These are phyloP conservation scores for Tetrahymena thermophila DNA, from an alignment of 73 alveolate species.

Conservation along the genomic window DNA sequence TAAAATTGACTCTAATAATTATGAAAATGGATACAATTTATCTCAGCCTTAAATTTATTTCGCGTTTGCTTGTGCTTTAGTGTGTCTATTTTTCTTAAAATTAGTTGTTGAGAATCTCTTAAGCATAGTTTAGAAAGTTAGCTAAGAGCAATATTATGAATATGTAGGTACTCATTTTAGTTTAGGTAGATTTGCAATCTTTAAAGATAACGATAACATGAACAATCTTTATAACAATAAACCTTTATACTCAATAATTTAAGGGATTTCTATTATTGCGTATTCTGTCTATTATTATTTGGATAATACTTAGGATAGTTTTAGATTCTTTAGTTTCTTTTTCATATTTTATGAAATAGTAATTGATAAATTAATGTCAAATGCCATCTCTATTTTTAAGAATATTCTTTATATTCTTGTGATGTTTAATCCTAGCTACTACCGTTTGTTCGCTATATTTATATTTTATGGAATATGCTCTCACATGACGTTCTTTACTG, in stretches of 20 bases:
- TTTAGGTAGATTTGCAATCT: background rate
- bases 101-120: background rate
- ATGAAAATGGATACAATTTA: background rate
- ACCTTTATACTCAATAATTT: background rate
- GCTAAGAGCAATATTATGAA: background rate
- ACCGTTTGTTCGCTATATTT: background rate
- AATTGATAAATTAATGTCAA: background rate
- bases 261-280: background rate
- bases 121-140: background rate
- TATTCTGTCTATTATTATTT: background rate
- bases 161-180: background rate
- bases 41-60: background rate
- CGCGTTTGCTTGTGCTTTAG: background rate
- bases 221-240: background rate
- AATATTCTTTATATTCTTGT: background rate
- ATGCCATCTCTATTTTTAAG: background rate
- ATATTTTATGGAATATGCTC: background rate
- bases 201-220: background rate
- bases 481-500: background rate
- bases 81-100: background rate
- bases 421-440: background rate
- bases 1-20: background rate
- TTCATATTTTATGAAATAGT: background rate
- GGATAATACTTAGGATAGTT: background rate
- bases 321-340: background rate